Base-by-base conservation (phyloP, 1,284 basidiomycete genomes). In the Ustanciosporium gigantosporum region DNA sequence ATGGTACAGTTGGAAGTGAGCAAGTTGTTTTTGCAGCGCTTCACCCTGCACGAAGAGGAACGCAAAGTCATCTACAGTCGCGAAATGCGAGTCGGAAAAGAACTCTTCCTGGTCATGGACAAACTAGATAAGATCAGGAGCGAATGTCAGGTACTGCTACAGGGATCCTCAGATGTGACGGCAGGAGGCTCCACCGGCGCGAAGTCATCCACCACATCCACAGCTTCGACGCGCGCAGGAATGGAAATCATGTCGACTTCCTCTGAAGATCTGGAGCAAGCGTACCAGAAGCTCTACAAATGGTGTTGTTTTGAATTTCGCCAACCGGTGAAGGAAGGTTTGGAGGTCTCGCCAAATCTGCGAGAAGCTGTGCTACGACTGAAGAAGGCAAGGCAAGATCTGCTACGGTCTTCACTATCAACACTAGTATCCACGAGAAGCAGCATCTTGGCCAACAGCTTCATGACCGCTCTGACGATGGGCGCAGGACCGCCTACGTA, bases 241-340 rank as follows among this genome's bases (percentile, higher is more conserved):
- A 61, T 62, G 25, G 70, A 96, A 72, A 91, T 97, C 49, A 90
- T 97, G 85, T 81, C 87, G 0, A 81, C 85, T 9, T 51, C 59
- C 22, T 37, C 88, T 0, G 81, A 85, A 9, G 84, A 90, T 57
- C 85, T 97, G 37, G 91, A 97, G 71, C 86, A 88, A 52, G 92
- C 87, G 1, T 93, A 91, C 77, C 86, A 89, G 49, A 96, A 95
- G 80, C 84, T 95, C 17, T 84, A 88, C 51, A 86, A 90, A 39
- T 95, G 89, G 86, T 85, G 87, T 78, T 84, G 86, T 3, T 87
- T 88, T 74, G 89, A 93, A 78, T 91, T 95, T 76, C 84, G 90
- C 11, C 66, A 70, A 84, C 88, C 69, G 17, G 47, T 61, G 36
- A 59, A 61, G 36, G 73, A 70, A 40, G 78, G 77, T 39, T 79